Evolutionary conservation across 371 early-diverging fungal genomes (phyloP), one percentile per base, ranked within the genome.

Genomic region (Rhizopus stolonifer): DNA sequence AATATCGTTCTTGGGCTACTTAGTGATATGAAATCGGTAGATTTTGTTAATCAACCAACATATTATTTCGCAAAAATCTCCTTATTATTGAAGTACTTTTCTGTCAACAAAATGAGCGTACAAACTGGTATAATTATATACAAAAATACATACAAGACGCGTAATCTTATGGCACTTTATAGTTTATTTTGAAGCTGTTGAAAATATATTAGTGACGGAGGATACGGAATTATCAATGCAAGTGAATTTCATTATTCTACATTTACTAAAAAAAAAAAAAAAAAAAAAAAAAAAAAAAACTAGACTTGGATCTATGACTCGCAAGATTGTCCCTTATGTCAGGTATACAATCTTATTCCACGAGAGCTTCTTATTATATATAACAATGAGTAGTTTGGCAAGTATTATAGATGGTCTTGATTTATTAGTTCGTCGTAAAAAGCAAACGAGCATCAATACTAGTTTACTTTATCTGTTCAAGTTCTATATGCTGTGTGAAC

Each of bases 401-500:
- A 29, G 14, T 9, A 18, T 54, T 1, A 48, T 60, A 39, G 46
- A 45, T 40, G 55, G 61, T 11, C 8, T 61, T 7, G 61, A 61
- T 21, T 17, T 61, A 3, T 9, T 55, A 11, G 54, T 61, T 21
- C 56, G 51, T 13, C 14, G 61, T 33, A 18, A 51, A 25, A 49
- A 23, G 11, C 17, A 17, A 46, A n/a, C 7, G 15, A 44, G 1
- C 4, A 21, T 9, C 14, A 6, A 32, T 21, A 46, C 15, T 11
- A 31, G 58, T 4, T 19, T 17, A 0, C 17, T 57, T 1, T 57
- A 57, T 24, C 15, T 57, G 8, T 50, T 51, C 32, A 57, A 57
- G 21, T 21, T 57, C 15, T 32, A 46, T 18, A 36, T 46, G n/a
- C n/a, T 57, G 8, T 57, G 39, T 7, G 58, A 57, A 10, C 29